Conservation (phyloP, 176 grass and related monocot genomes). For the Phragmites australis region DNA sequence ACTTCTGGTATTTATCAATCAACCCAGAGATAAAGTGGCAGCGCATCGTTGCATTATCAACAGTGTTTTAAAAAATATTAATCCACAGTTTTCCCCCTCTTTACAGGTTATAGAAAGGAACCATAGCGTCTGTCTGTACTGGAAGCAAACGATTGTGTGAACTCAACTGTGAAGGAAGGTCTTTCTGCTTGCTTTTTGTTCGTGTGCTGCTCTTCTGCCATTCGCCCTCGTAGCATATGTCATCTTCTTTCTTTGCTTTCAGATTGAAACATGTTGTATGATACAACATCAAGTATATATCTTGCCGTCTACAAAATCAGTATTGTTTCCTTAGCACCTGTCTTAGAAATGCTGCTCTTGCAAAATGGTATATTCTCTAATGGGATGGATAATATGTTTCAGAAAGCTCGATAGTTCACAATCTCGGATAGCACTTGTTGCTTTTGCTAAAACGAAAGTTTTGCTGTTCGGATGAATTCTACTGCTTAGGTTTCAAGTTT, state of each 20-base stretch:
- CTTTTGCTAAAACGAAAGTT: not conserved
- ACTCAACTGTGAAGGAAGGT: not conserved
- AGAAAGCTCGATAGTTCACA: not conserved
- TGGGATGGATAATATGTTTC: not conserved
- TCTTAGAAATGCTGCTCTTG: not conserved
- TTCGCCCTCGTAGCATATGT: not conserved
- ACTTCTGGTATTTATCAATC: conserved; percentile 31
- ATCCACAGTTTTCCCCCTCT: conserved; percentile 1
- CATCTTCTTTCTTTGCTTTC: conserved; percentile 18
- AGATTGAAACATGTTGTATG: not conserved
- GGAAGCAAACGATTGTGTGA: not conserved
- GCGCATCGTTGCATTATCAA: conserved; percentile 36
- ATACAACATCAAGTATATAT: not conserved
- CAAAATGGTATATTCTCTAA: too few relatives aligned
- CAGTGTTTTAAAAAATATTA: conserved; percentile 19
- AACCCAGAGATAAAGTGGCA: conserved; percentile 44
- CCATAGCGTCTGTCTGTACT: conserved; percentile 13
- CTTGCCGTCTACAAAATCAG: not conserved
- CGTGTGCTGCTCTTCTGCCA: not conserved
- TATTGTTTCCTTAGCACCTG: not conserved
- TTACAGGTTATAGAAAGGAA: conserved; percentile 45
- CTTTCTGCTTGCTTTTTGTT: conserved; percentile 34
- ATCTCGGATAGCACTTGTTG: not conserved
- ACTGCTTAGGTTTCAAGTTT: conserved; percentile 19
- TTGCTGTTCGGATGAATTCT: not conserved